These are phyloP conservation scores for Rhodotorula graminis DNA, from an alignment of 768 basidiomycete species.

Conservation along the genomic window DNA sequence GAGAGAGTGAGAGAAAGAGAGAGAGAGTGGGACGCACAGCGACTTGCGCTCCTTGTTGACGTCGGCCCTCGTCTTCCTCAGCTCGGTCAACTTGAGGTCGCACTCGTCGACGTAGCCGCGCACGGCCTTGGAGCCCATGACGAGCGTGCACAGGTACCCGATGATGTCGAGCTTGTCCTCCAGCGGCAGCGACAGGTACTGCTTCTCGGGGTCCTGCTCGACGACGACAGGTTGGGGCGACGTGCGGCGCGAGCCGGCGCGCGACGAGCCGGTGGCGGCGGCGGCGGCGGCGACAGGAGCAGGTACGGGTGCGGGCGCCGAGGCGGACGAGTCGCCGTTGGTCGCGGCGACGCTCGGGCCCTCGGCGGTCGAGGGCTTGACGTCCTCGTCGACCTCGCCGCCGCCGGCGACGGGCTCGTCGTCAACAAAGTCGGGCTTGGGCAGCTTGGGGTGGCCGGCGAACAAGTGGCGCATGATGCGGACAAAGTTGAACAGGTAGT, in stretches of 20 bases:
- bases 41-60: conserved; percentile 84
- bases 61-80: conserved; percentile 92
- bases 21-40: conserved; percentile 57
- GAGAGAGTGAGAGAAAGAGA: background rate
- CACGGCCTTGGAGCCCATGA: conserved; percentile 81
- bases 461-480: conserved; percentile 41
- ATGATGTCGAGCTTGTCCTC: conserved; percentile 76
- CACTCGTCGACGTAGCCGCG: conserved; percentile 84
- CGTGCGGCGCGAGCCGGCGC: background rate
- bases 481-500: conserved; percentile 29
- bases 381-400: conserved; percentile 24
- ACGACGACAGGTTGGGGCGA: background rate
- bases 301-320: background rate
- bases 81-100: conserved; percentile 80
- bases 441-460: conserved; percentile 18
- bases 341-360: background rate
- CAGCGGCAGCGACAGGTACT: conserved; percentile 37
- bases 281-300: background rate
- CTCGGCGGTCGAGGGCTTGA: conserved; percentile 6
- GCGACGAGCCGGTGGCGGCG: background rate
- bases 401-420: conserved; percentile 42
- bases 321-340: background rate
- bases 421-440: conserved; percentile 43
- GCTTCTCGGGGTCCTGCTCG: conserved; percentile 44
- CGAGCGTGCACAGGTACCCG: conserved; percentile 81